Evolutionary conservation across 1,284 basidiomycete genomes (phyloP).

Genomic region (Sporisorium scitamineum): DNA sequence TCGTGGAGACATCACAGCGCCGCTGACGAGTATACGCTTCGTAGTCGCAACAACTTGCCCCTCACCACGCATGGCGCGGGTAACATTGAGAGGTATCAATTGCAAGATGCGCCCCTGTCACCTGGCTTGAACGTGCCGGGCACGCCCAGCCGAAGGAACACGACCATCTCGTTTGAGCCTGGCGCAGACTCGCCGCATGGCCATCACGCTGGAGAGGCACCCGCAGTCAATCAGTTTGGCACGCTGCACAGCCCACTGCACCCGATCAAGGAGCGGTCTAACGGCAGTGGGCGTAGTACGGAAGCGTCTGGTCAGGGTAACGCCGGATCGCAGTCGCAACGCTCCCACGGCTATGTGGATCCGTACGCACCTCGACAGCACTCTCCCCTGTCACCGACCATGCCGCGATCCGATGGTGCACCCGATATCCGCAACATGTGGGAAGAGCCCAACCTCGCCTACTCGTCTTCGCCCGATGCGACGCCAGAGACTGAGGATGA

Average conservation of each 20-base stretch:
- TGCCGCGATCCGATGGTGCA: slow-evolving; percentile 24
- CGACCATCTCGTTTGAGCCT: slow-evolving; percentile 47
- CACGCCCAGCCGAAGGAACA: slow-evolving; percentile 26
- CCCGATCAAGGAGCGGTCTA: slow-evolving; percentile 38
- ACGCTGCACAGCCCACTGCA: slow-evolving; percentile 15
- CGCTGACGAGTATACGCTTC: slow-evolving; percentile 52
- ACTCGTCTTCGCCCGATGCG: slow-evolving; percentile 27
- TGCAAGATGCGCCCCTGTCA: slow-evolving; percentile 62
- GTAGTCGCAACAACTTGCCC: slow-evolving; percentile 34
- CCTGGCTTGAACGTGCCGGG: slow-evolving; percentile 18
- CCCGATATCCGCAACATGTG: slow-evolving; percentile 36
- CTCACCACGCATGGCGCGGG: slow-evolving; percentile 44
- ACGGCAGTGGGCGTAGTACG: slow-evolving; percentile 29
- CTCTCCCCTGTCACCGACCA: slow-evolving; percentile 37
- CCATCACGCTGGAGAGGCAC: slow-evolving; percentile 37
- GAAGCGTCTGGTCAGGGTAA: slow-evolving; percentile 10
- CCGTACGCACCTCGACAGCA: slow-evolving; percentile 33
- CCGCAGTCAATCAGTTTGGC: slow-evolving; percentile 25
- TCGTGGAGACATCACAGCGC: slow-evolving; percentile 53
- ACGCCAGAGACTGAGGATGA: slow-evolving; percentile 39
- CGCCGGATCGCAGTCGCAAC: slow-evolving; percentile 6
- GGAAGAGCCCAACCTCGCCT: slow-evolving; percentile 23
- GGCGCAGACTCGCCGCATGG: slow-evolving; percentile 53
- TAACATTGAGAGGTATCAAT: slow-evolving; percentile 58
- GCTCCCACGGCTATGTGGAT: slow-evolving; percentile 29